phyloP scores from a whole-genome alignment of 176 grass and related monocot species.

The Echinochloa phyllopogon region DNA sequence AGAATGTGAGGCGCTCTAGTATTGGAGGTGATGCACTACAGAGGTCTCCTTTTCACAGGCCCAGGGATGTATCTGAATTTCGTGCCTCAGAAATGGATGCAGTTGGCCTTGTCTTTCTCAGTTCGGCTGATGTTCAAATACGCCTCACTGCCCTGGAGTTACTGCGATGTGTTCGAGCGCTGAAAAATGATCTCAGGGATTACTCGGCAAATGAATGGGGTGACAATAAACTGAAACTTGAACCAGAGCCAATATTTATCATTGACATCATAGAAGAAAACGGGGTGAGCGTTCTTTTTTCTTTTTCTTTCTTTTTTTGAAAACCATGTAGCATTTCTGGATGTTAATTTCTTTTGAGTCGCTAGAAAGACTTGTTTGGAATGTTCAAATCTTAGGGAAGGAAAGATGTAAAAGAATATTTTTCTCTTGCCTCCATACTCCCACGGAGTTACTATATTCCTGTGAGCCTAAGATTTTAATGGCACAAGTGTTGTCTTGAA shows the following conservation, averaged over 20 bases:
- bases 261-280: slow-evolving; percentile 99
- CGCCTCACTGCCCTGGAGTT: slow-evolving; percentile 93
- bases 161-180: slow-evolving; percentile 75
- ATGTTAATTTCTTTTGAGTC: slow-evolving; percentile 20
- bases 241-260: slow-evolving; percentile 92
- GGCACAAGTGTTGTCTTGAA: slow-evolving; percentile 18
- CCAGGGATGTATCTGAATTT: slow-evolving; percentile 77
- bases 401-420: not conserved
- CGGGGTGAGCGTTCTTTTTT: no score
- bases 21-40: slow-evolving; percentile 62
- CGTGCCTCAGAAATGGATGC: slow-evolving; percentile 91
- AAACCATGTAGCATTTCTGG: slow-evolving; percentile 6
- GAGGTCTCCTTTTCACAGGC: slow-evolving; percentile 69
- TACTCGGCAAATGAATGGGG: slow-evolving; percentile 69
- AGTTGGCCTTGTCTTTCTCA: slow-evolving; percentile 95
- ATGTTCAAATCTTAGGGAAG: not conserved
- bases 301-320: slow-evolving; percentile 34
- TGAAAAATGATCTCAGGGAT: slow-evolving; percentile 90
- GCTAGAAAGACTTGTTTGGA: slow-evolving; percentile 22
- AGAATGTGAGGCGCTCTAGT: slow-evolving; percentile 55
- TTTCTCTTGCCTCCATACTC: slow-evolving; percentile 26
- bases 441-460: not conserved
- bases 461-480: slow-evolving; percentile 16
- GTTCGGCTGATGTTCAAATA: slow-evolving; percentile 97
- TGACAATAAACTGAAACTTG: slow-evolving; percentile 77